Conservation (phyloP, 352 stramenopile genomes). For the Saprolegnia parasitica region DNA sequence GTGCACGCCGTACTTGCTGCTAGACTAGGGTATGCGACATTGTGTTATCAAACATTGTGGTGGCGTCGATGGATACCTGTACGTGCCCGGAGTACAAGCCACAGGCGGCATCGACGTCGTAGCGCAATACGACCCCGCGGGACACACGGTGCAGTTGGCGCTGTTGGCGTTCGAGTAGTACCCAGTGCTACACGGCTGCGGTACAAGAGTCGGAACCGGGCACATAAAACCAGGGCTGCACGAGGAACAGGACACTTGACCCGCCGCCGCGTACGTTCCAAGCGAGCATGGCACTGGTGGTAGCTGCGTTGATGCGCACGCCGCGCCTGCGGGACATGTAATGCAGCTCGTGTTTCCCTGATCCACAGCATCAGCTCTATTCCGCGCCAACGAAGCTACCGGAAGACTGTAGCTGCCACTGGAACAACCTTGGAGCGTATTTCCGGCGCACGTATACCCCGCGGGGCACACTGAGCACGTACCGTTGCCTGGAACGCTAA, state of each 20-base stretch:
- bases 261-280: slow-evolving; percentile 40
- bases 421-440: slow-evolving; percentile 36
- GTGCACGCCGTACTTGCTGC: slow-evolving; percentile 40
- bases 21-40: slow-evolving; percentile 23
- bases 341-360: slow-evolving; percentile 34
- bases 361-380: neutral
- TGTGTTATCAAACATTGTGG: too few species aligned
- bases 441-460: slow-evolving; percentile 27
- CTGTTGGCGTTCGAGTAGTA: slow-evolving; percentile 47
- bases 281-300: slow-evolving; percentile 35
- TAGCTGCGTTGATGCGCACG: slow-evolving; percentile 38
- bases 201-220: slow-evolving; percentile 27
- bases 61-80: slow-evolving; percentile 13
- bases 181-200: slow-evolving; percentile 37
- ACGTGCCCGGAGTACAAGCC: slow-evolving; percentile 38
- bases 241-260: slow-evolving; percentile 37
- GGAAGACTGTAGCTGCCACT: slow-evolving; percentile 46
- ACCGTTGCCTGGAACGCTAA: slow-evolving; percentile 23
- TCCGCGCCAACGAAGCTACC: slow-evolving; percentile 28
- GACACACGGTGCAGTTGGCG: slow-evolving; percentile 42
- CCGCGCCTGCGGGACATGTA: slow-evolving; percentile 43
- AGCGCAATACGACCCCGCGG: slow-evolving; percentile 46
- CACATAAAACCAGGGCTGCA: slow-evolving; percentile 53
- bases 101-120: slow-evolving; percentile 36
- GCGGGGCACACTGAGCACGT: slow-evolving; percentile 29